Conservation (phyloP, 139 green algal genomes). For the Astrephomene gubernaculifera region DNA sequence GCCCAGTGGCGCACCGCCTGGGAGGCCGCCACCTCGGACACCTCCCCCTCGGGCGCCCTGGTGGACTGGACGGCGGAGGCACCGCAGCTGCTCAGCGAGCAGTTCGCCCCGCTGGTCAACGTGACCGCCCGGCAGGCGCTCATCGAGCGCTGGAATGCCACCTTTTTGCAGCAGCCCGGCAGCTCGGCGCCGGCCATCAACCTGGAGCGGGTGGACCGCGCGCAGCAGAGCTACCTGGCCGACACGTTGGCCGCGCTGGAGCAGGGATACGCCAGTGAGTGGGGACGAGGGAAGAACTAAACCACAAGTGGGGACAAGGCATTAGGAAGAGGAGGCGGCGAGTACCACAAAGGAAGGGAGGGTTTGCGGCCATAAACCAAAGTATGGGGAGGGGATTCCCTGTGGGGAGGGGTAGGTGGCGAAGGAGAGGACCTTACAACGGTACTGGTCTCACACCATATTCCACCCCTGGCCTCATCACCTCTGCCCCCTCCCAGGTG, state of each 20-base stretch:
- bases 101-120: background rate
- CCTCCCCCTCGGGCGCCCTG: background rate
- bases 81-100: background rate
- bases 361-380: too few species aligned
- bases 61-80: constrained; percentile 9
- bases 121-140: background rate
- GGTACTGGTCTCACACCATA: too few species aligned
- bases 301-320: too few species aligned
- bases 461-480: too few species aligned
- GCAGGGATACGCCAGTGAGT: constrained; percentile 1
- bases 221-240: background rate
- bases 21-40: background rate
- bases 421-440: too few species aligned
- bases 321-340: too few species aligned
- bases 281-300: too few species aligned
- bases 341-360: too few species aligned
- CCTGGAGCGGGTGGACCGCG: background rate
- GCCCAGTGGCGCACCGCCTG: background rate
- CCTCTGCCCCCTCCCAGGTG: background rate
- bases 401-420: too few species aligned
- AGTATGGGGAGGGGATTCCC: too few species aligned
- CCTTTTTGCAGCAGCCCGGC: background rate
- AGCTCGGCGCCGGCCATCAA: background rate
- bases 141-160: constrained; percentile 6
- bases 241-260: background rate